Conservation (phyloP, 345 rosid species). For the Dipteronia sinensis region DNA sequence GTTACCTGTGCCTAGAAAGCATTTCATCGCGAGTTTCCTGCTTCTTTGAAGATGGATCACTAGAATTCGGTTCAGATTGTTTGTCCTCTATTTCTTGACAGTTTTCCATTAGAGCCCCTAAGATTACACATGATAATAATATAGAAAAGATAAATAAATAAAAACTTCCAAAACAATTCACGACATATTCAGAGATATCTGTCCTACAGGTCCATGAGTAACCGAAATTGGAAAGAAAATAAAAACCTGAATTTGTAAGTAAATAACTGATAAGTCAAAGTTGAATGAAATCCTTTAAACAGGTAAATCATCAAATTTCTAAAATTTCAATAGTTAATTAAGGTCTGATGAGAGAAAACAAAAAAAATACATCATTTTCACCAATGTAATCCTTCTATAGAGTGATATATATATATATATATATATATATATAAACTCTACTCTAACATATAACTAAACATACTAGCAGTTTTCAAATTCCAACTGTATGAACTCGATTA, state of each 20-base stretch:
- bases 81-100: slow-evolving; percentile 26
- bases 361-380: neutral
- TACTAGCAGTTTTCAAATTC: too few relatives aligned
- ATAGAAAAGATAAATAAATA: neutral
- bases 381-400: neutral
- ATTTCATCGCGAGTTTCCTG: slow-evolving; percentile 61
- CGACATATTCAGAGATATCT: neutral
- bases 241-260: neutral
- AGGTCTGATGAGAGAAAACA: neutral
- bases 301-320: neutral
- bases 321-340: neutral
- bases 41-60: slow-evolving; percentile 28
- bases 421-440: too few relatives aligned
- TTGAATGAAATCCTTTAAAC: neutral
- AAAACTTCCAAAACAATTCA: neutral
- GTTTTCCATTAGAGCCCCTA: slow-evolving; percentile 43
- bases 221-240: neutral
- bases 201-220: neutral
- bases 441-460: too few relatives aligned
- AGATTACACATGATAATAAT: neutral
- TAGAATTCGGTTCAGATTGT: slow-evolving; percentile 27
- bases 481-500: too few relatives aligned
- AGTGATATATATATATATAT: neutral
- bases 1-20: slow-evolving; percentile 67
- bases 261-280: neutral